phyloP scores from a whole-genome alignment of 2,329 filamentous ascomycete species.

The Stagonosporopsis vannaccii region DNA sequence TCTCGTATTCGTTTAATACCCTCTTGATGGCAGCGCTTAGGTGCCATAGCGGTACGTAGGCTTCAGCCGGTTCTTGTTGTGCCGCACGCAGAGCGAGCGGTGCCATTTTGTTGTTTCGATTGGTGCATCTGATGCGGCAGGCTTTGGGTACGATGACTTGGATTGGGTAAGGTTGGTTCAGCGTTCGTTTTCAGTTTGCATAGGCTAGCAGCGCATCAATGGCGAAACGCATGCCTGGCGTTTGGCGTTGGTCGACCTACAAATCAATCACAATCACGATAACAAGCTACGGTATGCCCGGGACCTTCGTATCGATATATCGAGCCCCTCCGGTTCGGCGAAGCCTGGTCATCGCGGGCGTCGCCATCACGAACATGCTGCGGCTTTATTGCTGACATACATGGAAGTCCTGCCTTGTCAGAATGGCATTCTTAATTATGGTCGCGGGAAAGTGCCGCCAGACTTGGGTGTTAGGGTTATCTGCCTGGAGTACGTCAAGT shows the following conservation, averaged over 20 bases:
- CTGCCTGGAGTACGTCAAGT: not conserved
- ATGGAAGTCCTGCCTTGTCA: constrained; percentile 5
- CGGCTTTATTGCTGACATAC: not conserved
- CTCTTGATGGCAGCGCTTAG: not conserved
- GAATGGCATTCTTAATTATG: not conserved
- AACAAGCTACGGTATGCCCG: not conserved
- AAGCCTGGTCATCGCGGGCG: not conserved
- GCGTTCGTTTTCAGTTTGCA: not conserved
- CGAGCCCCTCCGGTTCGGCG: not conserved
- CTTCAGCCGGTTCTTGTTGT: not conserved
- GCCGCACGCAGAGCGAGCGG: not conserved
- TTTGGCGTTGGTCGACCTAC: not conserved
- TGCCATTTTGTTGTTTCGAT: not conserved
- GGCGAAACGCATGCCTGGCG: constrained; percentile 1
- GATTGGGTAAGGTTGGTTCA: not conserved
- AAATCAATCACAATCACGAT: not conserved
- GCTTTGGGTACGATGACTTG: not conserved
- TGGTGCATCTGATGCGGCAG: not conserved
- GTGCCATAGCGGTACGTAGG: not conserved
- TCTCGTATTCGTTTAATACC: constrained; percentile 9
- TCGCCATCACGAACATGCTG: not conserved
- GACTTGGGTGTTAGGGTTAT: too few species aligned
- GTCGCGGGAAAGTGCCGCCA: too few species aligned
- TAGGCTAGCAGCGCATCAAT: not conserved
- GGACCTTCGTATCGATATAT: not conserved